Evolutionary conservation across 257 asterid genomes (phyloP).

Genomic region (Nyctanthes arbortristis): DNA sequence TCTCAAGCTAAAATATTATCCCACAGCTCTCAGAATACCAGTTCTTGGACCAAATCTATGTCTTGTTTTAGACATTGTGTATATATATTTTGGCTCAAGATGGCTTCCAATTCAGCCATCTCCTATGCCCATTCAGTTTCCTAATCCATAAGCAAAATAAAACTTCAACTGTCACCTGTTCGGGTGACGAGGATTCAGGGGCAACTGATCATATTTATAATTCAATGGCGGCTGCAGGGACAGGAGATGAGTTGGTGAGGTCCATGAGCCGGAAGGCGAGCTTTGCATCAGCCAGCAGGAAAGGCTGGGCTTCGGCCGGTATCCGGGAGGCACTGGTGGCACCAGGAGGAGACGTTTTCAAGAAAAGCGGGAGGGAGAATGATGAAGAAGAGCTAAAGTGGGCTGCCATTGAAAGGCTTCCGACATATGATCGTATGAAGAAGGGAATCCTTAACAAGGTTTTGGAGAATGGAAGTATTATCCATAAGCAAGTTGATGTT

Average conservation of each 20-base stretch:
- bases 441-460: conserved; percentile 66
- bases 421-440: conserved; percentile 72
- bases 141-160: no score
- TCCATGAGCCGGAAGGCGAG: conserved; percentile 61
- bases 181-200: conserved; percentile 24
- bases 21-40: no score
- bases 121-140: conserved; percentile 2
- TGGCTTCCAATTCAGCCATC: conserved; percentile 13
- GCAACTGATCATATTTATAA: conserved; percentile 12
- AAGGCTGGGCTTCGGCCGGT: conserved; percentile 71
- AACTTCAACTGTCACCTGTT: neutral
- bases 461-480: conserved; percentile 58
- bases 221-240: conserved; percentile 50
- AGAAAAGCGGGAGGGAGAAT: conserved; percentile 57
- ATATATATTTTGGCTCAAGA: conserved; percentile 11
- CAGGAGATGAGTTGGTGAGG: conserved; percentile 58
- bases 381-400: conserved; percentile 78
- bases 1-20: no score
- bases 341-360: conserved; percentile 63
- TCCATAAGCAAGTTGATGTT: conserved; percentile 67
- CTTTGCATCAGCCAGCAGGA: conserved; percentile 54
- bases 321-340: conserved; percentile 58
- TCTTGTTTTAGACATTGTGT: conserved; percentile 20
- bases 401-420: conserved; percentile 91
- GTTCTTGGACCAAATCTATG: conserved; percentile 25